Conservation (phyloP, 2,329 filamentous ascomycete species). For the Talaromyces verruculosus region DNA sequence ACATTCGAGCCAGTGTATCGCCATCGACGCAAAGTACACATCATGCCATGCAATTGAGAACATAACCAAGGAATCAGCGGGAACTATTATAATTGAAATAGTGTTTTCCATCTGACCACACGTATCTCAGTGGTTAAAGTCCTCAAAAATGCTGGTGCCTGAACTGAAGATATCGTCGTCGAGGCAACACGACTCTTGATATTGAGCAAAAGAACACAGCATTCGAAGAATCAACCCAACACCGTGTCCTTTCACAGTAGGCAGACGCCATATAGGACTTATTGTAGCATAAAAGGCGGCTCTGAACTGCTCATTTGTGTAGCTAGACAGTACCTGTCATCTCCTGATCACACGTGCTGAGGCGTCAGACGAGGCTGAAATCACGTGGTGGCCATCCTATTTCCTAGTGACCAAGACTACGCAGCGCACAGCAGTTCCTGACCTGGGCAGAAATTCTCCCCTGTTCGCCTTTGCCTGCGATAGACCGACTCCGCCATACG, state of each 20-base stretch:
- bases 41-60: not conserved
- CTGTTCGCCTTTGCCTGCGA: slow-evolving; percentile 9
- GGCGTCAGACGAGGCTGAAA: slow-evolving; percentile 12
- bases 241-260: slow-evolving; percentile 32
- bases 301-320: not conserved
- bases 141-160: slow-evolving; percentile 2
- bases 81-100: not conserved
- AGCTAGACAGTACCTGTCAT: not conserved
- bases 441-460: slow-evolving; percentile 35
- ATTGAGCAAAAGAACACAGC: not conserved
- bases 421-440: slow-evolving; percentile 38
- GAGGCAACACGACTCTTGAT: slow-evolving; percentile 9
- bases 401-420: slow-evolving; percentile 40
- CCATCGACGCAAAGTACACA: not conserved
- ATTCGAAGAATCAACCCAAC: slow-evolving; percentile 23
- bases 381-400: slow-evolving; percentile 9
- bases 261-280: not conserved
- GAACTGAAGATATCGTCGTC: not conserved
- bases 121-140: not conserved
- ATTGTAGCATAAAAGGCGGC: slow-evolving; percentile 4
- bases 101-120: not conserved
- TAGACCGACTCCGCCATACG: slow-evolving; percentile 1
- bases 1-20: too few species aligned
- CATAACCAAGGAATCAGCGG: not conserved
- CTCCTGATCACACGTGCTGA: slow-evolving; percentile 11